Base-by-base conservation (phyloP, 352 stramenopile species). In the Globisporangium megalacanthum region DNA sequence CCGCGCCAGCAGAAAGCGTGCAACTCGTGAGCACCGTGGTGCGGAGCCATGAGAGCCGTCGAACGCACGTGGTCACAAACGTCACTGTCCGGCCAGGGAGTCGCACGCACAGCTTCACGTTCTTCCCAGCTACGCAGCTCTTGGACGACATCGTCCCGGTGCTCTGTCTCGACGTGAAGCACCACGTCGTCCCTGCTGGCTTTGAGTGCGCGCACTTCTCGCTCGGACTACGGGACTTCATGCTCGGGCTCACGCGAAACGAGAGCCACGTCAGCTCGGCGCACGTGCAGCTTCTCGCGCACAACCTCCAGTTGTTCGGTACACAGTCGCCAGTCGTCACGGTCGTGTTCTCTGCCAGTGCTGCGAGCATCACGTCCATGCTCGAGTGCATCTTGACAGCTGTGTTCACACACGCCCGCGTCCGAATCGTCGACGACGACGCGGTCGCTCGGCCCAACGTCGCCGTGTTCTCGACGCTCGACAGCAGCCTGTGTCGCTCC, bases 351-450 rank as follows among this genome's bases (percentile, higher is more conserved):
- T 62, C 56, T 1, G 1, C 6, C 3, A 13, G 44, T 0, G 66
- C 52, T 39, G 41, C 5, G 0, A 65, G 52, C 35, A 50, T 49
- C 17, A 53, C 54, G 1, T 37, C 57, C 6, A 36, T 73, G 15
- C 44, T 73, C 3, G 70, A 85, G 54, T 80, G 68, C n/a, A 36
- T 85, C 4, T 65, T 85, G 5, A 29, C 57, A 0, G 25, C 50
- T 0, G 42, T 71, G 9, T 83, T 73, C 13, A 36, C 49, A 1
- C 36, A 61, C 0, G 31, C 60, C 0, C 64, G 72, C 1, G 54
- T 85, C 17, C 19, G 72, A 2, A 47, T 85, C 0, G 29, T 77
- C 19, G 54, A 68, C 11, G 64, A 74, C 15, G 6, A n/a, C 1
- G 45, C 46, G 13, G 57, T 75, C 11, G 44, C 35, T 1, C 19